Evolutionary conservation across 768 basidiomycete species (phyloP).

Genomic region (Pisolithus albus): DNA sequence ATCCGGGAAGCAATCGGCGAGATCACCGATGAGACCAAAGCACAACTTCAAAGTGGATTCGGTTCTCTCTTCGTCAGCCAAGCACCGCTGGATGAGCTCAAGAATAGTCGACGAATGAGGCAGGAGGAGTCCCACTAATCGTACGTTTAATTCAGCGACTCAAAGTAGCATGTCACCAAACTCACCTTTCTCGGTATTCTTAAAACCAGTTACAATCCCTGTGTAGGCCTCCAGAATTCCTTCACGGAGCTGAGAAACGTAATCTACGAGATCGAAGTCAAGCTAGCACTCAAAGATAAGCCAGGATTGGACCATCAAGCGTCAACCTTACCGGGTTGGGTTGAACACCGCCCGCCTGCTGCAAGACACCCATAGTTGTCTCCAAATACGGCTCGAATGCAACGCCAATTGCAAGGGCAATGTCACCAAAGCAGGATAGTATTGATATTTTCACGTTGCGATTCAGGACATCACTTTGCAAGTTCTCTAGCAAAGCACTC

Average conservation of each 20-base stretch:
- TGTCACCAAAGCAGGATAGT: conserved; percentile 91
- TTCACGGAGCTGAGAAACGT: conserved; percentile 83
- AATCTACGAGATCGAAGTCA: conserved; percentile 88
- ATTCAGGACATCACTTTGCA: conserved; percentile 85
- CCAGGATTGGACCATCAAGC: neutral
- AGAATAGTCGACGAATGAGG: conserved; percentile 70
- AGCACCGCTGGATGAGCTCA: conserved; percentile 71
- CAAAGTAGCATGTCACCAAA: neutral
- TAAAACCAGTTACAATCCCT: conserved; percentile 86
- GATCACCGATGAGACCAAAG: conserved; percentile 86
- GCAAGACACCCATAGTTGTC: conserved; percentile 84
- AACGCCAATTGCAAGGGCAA: conserved; percentile 85
- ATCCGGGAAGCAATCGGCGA: conserved; percentile 80
- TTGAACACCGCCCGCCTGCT: conserved; percentile 83
- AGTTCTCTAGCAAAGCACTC: conserved; percentile 83
- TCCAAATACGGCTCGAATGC: conserved; percentile 84
- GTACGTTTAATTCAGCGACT: neutral
- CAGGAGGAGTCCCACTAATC: conserved; percentile 36
- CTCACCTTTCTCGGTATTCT: conserved; percentile 72
- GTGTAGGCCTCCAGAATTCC: conserved; percentile 97
- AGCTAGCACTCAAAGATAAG: conserved; percentile 37
- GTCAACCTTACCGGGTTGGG: conserved; percentile 68
- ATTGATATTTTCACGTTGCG: conserved; percentile 97
- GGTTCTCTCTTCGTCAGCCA: conserved; percentile 76
- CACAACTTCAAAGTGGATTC: conserved; percentile 69